Evolutionary conservation across 192 early-diverging fungal species (phyloP).

Genomic region (Jimgerdemannia flammicorona): DNA sequence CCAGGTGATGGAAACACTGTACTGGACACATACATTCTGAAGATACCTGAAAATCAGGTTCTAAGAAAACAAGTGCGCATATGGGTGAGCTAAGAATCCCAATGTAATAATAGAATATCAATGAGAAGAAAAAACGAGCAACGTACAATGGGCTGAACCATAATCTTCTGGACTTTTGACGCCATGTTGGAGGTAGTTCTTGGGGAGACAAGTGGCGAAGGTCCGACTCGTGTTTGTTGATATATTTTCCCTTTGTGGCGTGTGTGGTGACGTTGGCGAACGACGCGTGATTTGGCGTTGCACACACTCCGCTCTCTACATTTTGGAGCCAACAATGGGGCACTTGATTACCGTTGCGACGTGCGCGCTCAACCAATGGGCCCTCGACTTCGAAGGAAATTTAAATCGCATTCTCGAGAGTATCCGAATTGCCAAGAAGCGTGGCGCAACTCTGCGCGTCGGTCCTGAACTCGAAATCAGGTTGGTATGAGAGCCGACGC

Average conservation of each 20-base stretch:
- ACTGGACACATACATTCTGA: conserved; percentile 69
- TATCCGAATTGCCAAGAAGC: conserved; percentile 77
- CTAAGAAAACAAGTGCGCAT: conserved; percentile 21
- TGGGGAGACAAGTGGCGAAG: neutral
- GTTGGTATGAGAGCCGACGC: conserved; percentile 33
- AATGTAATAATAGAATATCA: neutral
- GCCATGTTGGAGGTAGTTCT: conserved; percentile 36
- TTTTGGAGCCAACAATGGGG: conserved; percentile 28
- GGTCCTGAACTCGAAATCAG: conserved; percentile 97
- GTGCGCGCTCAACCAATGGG: conserved; percentile 91
- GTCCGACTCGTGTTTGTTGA: neutral
- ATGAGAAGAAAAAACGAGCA: neutral
- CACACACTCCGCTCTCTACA: neutral
- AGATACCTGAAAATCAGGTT: conserved; percentile 96
- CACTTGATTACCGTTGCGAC: conserved; percentile 72
- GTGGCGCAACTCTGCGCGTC: conserved; percentile 78
- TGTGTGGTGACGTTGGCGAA: neutral
- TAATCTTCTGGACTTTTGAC: conserved; percentile 78
- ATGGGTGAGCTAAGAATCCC: neutral
- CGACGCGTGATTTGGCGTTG: too few relatives aligned
- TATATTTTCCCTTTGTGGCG: neutral
- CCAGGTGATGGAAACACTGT: neutral
- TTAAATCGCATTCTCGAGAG: conserved; percentile 79
- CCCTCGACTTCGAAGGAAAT: conserved; percentile 96
- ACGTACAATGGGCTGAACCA: conserved; percentile 82